Base-by-base conservation (phyloP, 2,329 filamentous ascomycete genomes). In the Colletotrichum sp. region DNA sequence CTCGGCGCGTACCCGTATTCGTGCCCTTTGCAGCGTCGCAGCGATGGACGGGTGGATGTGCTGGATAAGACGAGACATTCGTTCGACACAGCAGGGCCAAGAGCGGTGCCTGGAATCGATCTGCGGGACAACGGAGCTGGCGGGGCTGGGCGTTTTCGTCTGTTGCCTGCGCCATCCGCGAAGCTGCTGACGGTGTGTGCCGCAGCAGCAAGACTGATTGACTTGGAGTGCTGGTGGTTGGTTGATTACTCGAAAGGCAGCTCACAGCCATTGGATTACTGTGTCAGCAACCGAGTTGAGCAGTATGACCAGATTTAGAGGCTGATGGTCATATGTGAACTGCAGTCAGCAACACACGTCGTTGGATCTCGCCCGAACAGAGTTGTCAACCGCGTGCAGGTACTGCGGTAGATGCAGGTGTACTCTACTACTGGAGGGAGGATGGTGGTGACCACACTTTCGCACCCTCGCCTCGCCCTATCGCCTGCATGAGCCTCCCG, bases 31-130 rank as follows among this genome's bases (percentile, higher is more conserved):
- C 55, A 62, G 30, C 27, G 30, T 62, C 5, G 58, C 58, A 62
- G 30, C 22, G 30, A 36, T 36, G 30, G 13, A 22, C 22, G 30
- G 58, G 58, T 32, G 58, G 32, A 62, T 22, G 15, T 36, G 30
- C 1, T 28, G 28, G 66, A 36, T 65, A 62, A 34, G 71, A 64
- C 60, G 67, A 70, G 58, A 56, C 36, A 43, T 36, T 27, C 55
- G 72, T 61, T 52, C 62, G 62, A 75, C 30, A 64, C 55, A 22
- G 55, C 62, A 68, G 39, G 22, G 69, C 70, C 73, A 68, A 75
- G 56, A 73, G 64, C 34, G n/a, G 73, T 75, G 58, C 73, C 73
- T 75, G 73, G 22, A 67, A 75, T 64, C 69, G 55, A 75, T 73
- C 73, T 52, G n/a, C 43, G 43, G 43, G 62, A 64, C 70, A 52